Base-by-base conservation (phyloP, 331 rosid species). In the Spiraea crenata region DNA sequence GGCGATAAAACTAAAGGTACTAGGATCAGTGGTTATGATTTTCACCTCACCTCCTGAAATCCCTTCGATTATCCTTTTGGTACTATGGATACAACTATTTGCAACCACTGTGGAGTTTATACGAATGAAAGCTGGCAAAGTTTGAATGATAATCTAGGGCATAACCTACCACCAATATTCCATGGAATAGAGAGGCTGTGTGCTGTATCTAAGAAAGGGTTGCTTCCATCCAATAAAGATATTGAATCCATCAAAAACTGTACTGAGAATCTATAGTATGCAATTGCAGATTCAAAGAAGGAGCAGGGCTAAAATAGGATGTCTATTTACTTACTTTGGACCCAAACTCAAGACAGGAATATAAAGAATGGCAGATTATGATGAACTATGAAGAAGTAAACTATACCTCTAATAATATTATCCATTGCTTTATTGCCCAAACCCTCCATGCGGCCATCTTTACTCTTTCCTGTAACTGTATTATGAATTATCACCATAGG, bases 341-440 rank as follows among this genome's bases (percentile, higher is more conserved):
- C 55, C 57, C 65, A 61, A 69, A 67, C 57, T 40, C 65, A 46
- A 79, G 41, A 63, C 58, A 69, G 44, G 76, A 76, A 46, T 31
- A 78, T 48, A 50, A 80, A 84, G 56, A 68, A 60, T 67, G 63
- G 71, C 61, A 77, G 65, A 76, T 35, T 25, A 25, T 25, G 31
- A 59, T 60, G 46, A 60, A 37, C 65, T 60, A 79, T 79, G 72
- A 81, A 80, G 73, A 74, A 73, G 83, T 52, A 72, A 63, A 73
- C 59, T 81, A 85, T 95, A 95, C 99, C 99, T 95, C 96, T 88
- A 79, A 91, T 79, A 81, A 60, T 82, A 90, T 61, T 80, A 88
- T 91, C 99, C 99, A 95, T 91, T n/a, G 81, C 79, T 86, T 95
- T 95, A 92, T 91, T 95, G 82, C 99, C 99, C 88, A 91, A 74